Percentiles rank a stretch among this genome's conserved stretches.
These are phyloP conservation scores for Elsinoe perseae DNA, from an alignment of 2,329 filamentous ascomycete species.

Conservation along the genomic window DNA sequence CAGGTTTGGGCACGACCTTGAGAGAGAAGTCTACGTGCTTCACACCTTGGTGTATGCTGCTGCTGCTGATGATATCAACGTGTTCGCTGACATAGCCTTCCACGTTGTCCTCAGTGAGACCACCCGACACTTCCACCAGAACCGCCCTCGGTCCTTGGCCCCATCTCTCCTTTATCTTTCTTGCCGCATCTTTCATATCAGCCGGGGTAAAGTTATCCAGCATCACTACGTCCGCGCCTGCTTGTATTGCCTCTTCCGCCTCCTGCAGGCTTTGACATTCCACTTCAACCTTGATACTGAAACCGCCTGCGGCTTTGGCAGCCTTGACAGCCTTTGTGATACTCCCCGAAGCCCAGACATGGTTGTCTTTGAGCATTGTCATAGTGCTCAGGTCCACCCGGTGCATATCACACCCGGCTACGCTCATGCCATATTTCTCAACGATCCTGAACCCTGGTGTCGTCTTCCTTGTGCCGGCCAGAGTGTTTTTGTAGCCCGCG, in stretches of 20 bases:
- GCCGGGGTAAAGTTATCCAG: constrained; percentile 87
- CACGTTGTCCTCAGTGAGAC: constrained; percentile 78
- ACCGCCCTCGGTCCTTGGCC: constrained; percentile 57
- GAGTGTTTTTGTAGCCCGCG: constrained; percentile 67
- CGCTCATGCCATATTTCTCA: constrained; percentile 96
- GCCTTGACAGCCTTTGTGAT: constrained; percentile 80
- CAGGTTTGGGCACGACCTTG: constrained; percentile 58
- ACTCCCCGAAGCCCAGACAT: constrained; percentile 83
- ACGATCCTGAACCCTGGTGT: constrained; percentile 92
- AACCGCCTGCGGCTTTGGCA: constrained; percentile 76
- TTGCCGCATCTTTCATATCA: constrained; percentile 66
- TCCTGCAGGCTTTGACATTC: constrained; percentile 84
- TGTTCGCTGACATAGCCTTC: constrained; percentile 69
- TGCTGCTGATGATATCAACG: constrained; percentile 92
- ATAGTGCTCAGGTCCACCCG: constrained; percentile 80
- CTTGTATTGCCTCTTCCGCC: constrained; percentile 82
- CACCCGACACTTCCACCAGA: constrained; percentile 86
- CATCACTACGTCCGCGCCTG: constrained; percentile 94
- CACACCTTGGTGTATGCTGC: constrained; percentile 92
- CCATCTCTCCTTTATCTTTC: constrained; percentile 72
- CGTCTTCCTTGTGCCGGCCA: constrained; percentile 95
- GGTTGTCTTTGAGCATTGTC: constrained; percentile 99
- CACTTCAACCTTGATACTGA: constrained; percentile 90
- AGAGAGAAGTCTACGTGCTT: constrained; percentile 92
- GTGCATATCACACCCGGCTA: constrained; percentile 86